Percentiles rank a stretch among this genome's conserved stretches.
Conservation (phyloP, 208 protist genomes). For the Hexamita inflata region DNA sequence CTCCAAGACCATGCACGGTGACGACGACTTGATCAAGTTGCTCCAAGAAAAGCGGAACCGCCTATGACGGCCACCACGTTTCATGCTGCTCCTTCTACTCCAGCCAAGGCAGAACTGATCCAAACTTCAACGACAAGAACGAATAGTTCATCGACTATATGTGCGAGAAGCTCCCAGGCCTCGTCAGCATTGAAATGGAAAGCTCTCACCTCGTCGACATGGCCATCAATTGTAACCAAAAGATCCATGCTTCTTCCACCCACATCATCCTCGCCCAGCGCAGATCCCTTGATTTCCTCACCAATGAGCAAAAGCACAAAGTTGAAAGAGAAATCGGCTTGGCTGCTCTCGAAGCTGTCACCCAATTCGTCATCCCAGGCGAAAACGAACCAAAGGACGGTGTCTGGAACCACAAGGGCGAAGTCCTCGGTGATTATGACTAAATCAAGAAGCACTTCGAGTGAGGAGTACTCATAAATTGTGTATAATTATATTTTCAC, state of each 20-base stretch:
- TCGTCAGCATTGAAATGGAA: conserved; percentile 48
- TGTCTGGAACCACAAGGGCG: conserved; percentile 13
- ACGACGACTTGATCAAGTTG: neutral
- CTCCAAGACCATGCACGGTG: neutral
- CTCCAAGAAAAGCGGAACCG: neutral
- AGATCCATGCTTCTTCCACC: conserved; percentile 11
- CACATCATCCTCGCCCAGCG: conserved; percentile 46
- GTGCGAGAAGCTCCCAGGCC: conserved; percentile 27
- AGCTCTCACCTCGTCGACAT: conserved; percentile 47
- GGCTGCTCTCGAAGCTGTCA: conserved; percentile 31
- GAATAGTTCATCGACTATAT: conserved; percentile 38
- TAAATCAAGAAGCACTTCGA: neutral
- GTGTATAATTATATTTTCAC: too few relatives aligned
- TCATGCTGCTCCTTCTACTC: conserved; percentile 51
- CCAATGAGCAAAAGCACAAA: conserved; percentile 27
- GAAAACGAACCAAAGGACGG: neutral
- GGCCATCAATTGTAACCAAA: neutral
- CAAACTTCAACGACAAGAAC: conserved; percentile 48
- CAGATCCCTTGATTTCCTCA: conserved; percentile 34
- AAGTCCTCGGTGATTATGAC: neutral
- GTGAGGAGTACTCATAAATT: too few relatives aligned
- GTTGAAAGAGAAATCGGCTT: conserved; percentile 16
- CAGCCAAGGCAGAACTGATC: conserved; percentile 38
- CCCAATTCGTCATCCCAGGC: conserved; percentile 26
- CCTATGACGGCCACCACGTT: conserved; percentile 35